Percentiles rank a stretch among this genome's conserved stretches.
These are phyloP conservation scores for Debaryomyces prosopidis DNA, from an alignment of 805 yeast species.

Conservation along the genomic window DNA sequence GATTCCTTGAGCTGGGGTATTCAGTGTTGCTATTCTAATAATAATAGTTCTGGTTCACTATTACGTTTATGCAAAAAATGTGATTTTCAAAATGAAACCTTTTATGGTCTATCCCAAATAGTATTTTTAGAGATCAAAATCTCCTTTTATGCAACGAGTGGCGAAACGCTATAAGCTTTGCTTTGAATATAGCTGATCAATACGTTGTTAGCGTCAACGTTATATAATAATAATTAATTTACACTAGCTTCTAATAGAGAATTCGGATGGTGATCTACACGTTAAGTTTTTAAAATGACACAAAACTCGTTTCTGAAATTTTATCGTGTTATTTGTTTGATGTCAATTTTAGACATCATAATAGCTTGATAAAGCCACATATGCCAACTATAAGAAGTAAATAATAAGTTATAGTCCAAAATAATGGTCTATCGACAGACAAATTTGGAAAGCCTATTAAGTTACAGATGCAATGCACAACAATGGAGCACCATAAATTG, in stretches of 20 bases:
- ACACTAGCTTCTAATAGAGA: background rate
- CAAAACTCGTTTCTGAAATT: background rate
- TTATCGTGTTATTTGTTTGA: background rate
- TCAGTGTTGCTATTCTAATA: too few relatives aligned
- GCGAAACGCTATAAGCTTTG: background rate
- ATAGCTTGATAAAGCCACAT: conserved; percentile 28
- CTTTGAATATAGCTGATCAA: background rate
- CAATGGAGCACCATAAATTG: conserved; percentile 55
- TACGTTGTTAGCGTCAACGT: background rate
- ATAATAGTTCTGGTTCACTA: too few relatives aligned
- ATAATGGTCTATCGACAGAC: conserved; percentile 12
- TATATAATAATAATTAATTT: background rate
- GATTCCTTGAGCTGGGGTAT: too few relatives aligned
- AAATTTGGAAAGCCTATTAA: conserved; percentile 63
- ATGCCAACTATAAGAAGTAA: conserved; percentile 44
- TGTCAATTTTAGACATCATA: background rate
- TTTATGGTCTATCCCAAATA: too few relatives aligned
- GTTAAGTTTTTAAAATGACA: conserved; percentile 1
- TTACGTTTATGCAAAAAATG: too few relatives aligned
- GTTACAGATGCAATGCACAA: conserved; percentile 70
- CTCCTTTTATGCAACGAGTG: background rate
- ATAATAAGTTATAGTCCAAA: conserved; percentile 37
- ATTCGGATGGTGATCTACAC: conserved; percentile 1
- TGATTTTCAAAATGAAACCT: too few relatives aligned
- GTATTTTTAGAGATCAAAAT: background rate